Evolutionary conservation across 768 basidiomycete species (phyloP).

Genomic region (Sutorius australiensis): DNA sequence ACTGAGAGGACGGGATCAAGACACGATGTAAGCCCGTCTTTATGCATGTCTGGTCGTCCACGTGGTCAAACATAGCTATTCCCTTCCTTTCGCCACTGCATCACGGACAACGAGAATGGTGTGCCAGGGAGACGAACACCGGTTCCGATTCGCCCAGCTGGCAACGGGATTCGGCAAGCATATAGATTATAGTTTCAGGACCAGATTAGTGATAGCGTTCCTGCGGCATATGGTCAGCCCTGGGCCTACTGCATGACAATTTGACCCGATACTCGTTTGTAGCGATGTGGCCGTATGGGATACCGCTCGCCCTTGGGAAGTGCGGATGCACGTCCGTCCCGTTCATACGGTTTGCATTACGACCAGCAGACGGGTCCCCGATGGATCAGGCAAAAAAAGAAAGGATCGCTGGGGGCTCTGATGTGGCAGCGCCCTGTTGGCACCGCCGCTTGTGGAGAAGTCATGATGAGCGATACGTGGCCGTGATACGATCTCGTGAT

Average conservation of each 20-base stretch:
- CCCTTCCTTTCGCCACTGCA: conserved; percentile 7
- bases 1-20: neutral
- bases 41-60: conserved; percentile 10
- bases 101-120: neutral
- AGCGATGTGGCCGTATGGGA: neutral
- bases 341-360: neutral
- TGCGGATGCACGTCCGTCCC: neutral
- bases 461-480: neutral
- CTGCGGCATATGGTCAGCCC: neutral
- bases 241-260: neutral
- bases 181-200: neutral
- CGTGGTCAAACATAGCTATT: conserved; percentile 13
- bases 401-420: no score
- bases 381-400: neutral
- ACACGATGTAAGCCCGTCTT: conserved; percentile 1
- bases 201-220: neutral
- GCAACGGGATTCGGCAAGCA: neutral
- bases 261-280: neutral
- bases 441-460: neutral
- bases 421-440: neutral
- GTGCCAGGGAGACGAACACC: neutral
- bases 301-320: neutral
- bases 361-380: neutral
- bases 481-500: neutral
- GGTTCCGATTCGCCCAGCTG: conserved; percentile 17